Evolutionary conservation across 2,329 filamentous ascomycete species (phyloP), one percentile per base, ranked within the genome.

Genomic region (Fusarium sp.): DNA sequence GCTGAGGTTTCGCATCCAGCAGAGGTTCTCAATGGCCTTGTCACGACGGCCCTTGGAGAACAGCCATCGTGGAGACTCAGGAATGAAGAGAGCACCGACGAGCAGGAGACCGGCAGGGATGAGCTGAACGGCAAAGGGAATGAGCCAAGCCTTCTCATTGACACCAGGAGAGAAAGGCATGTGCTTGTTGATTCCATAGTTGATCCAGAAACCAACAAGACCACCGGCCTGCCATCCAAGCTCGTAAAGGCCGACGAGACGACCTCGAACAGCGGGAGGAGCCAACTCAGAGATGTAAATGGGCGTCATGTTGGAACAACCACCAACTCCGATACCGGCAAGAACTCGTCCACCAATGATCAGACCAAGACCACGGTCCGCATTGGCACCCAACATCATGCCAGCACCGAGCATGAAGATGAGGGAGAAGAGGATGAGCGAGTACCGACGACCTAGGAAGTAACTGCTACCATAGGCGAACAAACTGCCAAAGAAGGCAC

Each of bases 401-500:
- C 91, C 92, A 50, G 92, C 90, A 69, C 93, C 93, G 11, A 95
- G 78, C 62, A 90, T 86, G 81, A 95, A 95, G 72, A 95, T 75
- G 37, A 88, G 63, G 3, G 87, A 83, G 79, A 91, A 93, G 56
- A 90, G 72, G 72, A 91, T 84, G 3, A 95, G 85, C 24, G 90
- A 92, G 79, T 86, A 88, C 77, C 89, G 89, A 24, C 93, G 89
- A 31, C 93, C 93, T 71, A 92, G 84, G 79, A 88, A 93, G 84
- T 92, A 91, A 34, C 89, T 90, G 37, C 89, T 87, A 10, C 85
- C 87, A 75, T 93, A 95, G 66, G 91, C 92, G 69, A 89, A 87
- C 45, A 94, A 83, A n/a, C 91, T 90, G 60, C 94, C 94, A 76
- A 96, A 95, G 84, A 96, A 95, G 69, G 93, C 93, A 68, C 93